These are phyloP conservation scores for Fraxinus angustifolia DNA, from an alignment of 305 asterid genomes.

Conservation along the genomic window DNA sequence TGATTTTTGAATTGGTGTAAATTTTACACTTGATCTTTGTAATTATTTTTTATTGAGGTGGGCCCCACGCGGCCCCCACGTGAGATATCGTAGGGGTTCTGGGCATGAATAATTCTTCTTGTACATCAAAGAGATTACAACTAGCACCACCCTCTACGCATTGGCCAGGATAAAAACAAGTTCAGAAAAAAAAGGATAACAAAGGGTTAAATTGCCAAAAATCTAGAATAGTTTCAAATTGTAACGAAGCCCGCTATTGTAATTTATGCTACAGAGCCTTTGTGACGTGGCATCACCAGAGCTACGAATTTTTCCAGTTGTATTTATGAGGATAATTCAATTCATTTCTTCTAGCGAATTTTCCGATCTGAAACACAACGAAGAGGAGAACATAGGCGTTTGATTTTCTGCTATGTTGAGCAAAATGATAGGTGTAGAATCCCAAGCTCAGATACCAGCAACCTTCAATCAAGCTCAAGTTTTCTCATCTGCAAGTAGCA, in stretches of 20 bases:
- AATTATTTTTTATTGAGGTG: too few relatives aligned
- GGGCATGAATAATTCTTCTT: too few relatives aligned
- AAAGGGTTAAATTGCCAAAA: neutral
- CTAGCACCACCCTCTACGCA: too few relatives aligned
- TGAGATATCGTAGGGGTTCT: too few relatives aligned
- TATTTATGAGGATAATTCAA: slow-evolving; percentile 9
- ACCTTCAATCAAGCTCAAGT: slow-evolving; percentile 19
- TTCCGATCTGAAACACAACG: neutral
- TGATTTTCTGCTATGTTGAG: neutral
- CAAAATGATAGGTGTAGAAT: slow-evolving; percentile 32
- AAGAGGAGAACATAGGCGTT: slow-evolving; percentile 7
- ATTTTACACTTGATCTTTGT: too few relatives aligned
- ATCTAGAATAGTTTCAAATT: neutral
- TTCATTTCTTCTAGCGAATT: slow-evolving; percentile 7
- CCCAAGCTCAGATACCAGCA: slow-evolving; percentile 13
- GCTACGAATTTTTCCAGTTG: slow-evolving; percentile 21
- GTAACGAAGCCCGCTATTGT: neutral
- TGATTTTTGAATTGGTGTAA: too few relatives aligned
- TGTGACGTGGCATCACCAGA: slow-evolving; percentile 29
- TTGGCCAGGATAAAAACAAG: too few relatives aligned
- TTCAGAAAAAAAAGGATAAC: too few relatives aligned
- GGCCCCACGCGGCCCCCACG: too few relatives aligned
- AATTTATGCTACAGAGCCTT: neutral
- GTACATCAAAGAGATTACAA: too few relatives aligned
- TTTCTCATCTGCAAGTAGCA: slow-evolving; percentile 15